These are phyloP conservation scores for Crithidia expoeki DNA, from an alignment of 208 protist species.

Conservation along the genomic window DNA sequence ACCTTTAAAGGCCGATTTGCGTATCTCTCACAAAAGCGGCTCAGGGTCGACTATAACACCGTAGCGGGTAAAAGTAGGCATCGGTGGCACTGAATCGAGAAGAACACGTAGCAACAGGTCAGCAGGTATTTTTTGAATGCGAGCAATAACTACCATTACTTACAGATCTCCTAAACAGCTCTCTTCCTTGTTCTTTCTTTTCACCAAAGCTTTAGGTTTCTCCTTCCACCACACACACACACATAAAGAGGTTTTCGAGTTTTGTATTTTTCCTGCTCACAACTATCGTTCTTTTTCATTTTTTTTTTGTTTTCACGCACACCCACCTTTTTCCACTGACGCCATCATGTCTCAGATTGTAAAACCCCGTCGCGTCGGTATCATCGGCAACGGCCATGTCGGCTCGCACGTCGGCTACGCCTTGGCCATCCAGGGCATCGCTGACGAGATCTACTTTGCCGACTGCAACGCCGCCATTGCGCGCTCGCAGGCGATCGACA, in stretches of 20 bases:
- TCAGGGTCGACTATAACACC: too few species aligned
- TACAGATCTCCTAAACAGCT: too few species aligned
- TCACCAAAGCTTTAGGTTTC: neutral
- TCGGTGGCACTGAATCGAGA: too few species aligned
- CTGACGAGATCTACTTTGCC: constrained; percentile 44
- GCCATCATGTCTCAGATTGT: constrained; percentile 15
- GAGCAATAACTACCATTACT: too few species aligned
- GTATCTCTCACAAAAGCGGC: too few species aligned
- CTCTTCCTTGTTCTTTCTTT: neutral
- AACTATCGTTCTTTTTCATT: constrained; percentile 4
- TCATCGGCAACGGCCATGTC: constrained; percentile 52
- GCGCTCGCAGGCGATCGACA: constrained; percentile 42
- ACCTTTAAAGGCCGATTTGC: too few species aligned
- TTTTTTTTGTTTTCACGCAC: constrained; percentile 11
- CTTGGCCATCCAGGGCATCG: constrained; percentile 43
- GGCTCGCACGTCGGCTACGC: constrained; percentile 52
- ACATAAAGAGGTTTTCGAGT: constrained; percentile 1
- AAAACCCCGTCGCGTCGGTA: constrained; percentile 42
- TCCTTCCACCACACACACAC: neutral
- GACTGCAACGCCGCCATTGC: constrained; percentile 42
- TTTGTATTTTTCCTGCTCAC: constrained; percentile 16
- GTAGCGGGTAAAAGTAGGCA: too few species aligned
- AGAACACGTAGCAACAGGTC: too few species aligned
- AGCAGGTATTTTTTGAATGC: too few species aligned
- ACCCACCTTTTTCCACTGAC: neutral